Evolutionary conservation across 495 filamentous ascomycete species (phyloP).

Genomic region (Penicillium maclennaniae): DNA sequence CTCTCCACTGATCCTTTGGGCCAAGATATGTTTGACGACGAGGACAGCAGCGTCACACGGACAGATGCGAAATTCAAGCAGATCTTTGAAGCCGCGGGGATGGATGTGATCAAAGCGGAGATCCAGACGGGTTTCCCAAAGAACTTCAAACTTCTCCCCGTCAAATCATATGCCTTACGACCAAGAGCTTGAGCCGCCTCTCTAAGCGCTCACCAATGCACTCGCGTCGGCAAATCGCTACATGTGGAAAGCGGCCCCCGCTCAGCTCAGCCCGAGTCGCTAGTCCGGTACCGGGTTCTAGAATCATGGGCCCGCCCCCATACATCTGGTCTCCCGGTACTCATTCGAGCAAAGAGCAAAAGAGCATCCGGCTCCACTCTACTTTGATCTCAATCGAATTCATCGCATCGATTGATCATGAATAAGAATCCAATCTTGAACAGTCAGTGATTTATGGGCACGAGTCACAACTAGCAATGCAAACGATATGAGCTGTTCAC

Average conservation of each 20-base stretch:
- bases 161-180: constrained; percentile 66
- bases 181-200: constrained; percentile 14
- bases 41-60: constrained; percentile 78
- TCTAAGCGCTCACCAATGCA: not conserved
- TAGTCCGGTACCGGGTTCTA: not conserved
- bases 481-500: too few species aligned
- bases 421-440: too few species aligned
- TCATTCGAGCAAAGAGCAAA: too few species aligned
- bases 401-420: too few species aligned
- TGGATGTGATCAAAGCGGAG: constrained; percentile 66
- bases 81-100: constrained; percentile 65
- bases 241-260: not conserved
- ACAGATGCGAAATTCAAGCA: constrained; percentile 64
- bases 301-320: not conserved
- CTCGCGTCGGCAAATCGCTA: not conserved
- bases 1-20: constrained; percentile 53
- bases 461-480: too few species aligned
- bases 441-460: too few species aligned
- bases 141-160: constrained; percentile 59
- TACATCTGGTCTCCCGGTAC: not conserved
- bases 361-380: too few species aligned
- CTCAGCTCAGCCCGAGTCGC: not conserved
- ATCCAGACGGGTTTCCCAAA: constrained; percentile 71
- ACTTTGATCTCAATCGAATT: too few species aligned
- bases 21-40: constrained; percentile 68